Evolutionary conservation across 2,329 filamentous ascomycete species (phyloP).

Genomic region (Colletotrichum nymphaeae): DNA sequence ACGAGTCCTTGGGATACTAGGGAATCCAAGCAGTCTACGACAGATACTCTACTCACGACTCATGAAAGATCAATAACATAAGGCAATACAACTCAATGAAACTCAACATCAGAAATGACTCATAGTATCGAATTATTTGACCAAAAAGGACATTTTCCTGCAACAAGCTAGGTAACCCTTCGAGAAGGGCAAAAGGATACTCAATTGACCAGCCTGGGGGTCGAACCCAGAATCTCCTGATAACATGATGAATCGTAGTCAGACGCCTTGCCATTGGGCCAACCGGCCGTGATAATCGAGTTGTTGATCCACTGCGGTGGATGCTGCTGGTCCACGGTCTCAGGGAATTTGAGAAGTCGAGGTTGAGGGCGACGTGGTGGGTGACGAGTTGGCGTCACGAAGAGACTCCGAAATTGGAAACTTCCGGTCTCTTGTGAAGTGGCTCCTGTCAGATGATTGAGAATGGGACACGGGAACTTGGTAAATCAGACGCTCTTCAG

Average conservation of each 20-base stretch:
- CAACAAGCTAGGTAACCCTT: too few species aligned
- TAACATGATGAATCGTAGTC: conserved; percentile 46
- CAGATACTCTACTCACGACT: background rate
- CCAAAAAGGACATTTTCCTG: too few species aligned
- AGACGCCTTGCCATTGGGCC: conserved; percentile 56
- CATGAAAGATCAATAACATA: background rate
- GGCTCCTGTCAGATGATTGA: background rate
- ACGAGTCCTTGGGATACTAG: background rate
- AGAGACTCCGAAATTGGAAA: background rate
- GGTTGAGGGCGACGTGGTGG: background rate
- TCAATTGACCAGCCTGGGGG: conserved; percentile 31
- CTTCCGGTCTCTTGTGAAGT: background rate
- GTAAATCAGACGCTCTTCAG: background rate
- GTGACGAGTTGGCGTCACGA: background rate
- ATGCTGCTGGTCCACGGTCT: fast-evolving
- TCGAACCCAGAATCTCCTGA: conserved; percentile 36
- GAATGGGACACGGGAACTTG: background rate
- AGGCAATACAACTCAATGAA: background rate
- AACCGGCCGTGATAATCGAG: conserved; percentile 32
- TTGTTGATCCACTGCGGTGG: conserved; percentile 2
- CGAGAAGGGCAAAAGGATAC: background rate
- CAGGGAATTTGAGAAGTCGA: background rate
- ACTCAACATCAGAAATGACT: too few species aligned
- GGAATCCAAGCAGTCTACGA: background rate
- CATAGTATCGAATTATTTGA: too few species aligned